Evolutionary conservation across 441 rosid species (phyloP).

Genomic region (Flueggea neowawraea): DNA sequence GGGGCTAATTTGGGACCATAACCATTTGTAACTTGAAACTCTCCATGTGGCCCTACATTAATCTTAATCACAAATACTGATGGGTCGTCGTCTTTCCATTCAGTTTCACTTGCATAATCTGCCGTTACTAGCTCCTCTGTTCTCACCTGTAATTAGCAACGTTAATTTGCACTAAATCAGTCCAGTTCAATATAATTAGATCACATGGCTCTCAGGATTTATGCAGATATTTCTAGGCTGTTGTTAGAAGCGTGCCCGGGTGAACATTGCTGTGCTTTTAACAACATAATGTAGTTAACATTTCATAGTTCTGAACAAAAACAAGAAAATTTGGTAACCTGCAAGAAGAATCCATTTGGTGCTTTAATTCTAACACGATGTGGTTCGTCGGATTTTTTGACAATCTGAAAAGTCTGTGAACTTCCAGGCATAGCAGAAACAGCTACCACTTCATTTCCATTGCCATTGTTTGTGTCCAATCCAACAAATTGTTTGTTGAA

Average conservation of each 20-base stretch:
- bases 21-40: conserved; percentile 56
- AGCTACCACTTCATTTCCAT: conserved; percentile 27
- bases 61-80: conserved; percentile 36
- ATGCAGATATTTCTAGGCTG: no score
- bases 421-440: conserved; percentile 15
- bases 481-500: conserved; percentile 43
- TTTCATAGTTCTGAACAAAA: no score
- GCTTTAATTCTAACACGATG: conserved; percentile 43
- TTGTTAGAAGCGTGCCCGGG: no score
- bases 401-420: conserved; percentile 37
- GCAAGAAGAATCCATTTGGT: conserved; percentile 40
- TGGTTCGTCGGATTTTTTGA: conserved; percentile 20
- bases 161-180: no score
- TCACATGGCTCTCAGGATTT: no score
- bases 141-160: conserved; percentile 26
- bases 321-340: conserved; percentile 13
- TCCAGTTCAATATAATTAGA: no score
- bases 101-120: conserved; percentile 25
- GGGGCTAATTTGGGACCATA: conserved; percentile 45
- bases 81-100: conserved; percentile 47
- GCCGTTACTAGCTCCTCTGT: conserved; percentile 48
- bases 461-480: conserved; percentile 17
- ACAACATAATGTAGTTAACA: no score
- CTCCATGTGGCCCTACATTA: conserved; percentile 29
- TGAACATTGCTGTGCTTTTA: no score